Conservation (phyloP, 1,284 basidiomycete genomes). For the Boletus sp. region DNA sequence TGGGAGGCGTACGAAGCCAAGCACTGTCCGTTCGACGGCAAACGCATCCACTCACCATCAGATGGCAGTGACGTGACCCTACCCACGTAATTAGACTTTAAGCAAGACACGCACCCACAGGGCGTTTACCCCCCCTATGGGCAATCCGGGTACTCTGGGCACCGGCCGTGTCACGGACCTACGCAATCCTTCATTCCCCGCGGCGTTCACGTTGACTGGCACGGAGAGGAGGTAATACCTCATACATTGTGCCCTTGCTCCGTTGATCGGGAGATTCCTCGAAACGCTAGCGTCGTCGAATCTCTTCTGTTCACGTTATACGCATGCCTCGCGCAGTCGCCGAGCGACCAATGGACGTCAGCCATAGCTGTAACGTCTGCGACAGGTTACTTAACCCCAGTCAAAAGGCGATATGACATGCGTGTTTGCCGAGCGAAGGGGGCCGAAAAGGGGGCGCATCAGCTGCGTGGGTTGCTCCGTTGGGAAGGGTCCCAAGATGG, state of each 20-base stretch:
- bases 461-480: constrained; percentile 34
- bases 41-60: constrained; percentile 28
- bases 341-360: constrained; percentile 17
- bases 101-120: constrained; percentile 36
- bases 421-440: constrained; percentile 24
- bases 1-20: constrained; percentile 17
- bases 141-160: constrained; percentile 25
- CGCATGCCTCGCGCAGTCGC: constrained; percentile 8
- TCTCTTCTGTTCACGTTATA: constrained; percentile 24
- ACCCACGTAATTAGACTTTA: constrained; percentile 43
- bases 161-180: constrained; percentile 31
- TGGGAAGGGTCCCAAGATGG: constrained; percentile 29
- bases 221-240: constrained; percentile 18
- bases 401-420: constrained; percentile 25
- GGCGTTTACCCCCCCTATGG: constrained; percentile 27
- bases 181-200: constrained; percentile 32
- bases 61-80: constrained; percentile 37
- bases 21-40: constrained; percentile 16
- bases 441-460: constrained; percentile 40
- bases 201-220: constrained; percentile 29
- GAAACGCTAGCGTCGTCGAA: constrained; percentile 15
- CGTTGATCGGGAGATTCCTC: constrained; percentile 31
- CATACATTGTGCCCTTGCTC: constrained; percentile 17
- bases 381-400: constrained; percentile 17
- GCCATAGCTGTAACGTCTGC: constrained; percentile 9